Conservation (phyloP, 2,329 filamentous ascomycete species). For the Claviceps humidiphila region DNA sequence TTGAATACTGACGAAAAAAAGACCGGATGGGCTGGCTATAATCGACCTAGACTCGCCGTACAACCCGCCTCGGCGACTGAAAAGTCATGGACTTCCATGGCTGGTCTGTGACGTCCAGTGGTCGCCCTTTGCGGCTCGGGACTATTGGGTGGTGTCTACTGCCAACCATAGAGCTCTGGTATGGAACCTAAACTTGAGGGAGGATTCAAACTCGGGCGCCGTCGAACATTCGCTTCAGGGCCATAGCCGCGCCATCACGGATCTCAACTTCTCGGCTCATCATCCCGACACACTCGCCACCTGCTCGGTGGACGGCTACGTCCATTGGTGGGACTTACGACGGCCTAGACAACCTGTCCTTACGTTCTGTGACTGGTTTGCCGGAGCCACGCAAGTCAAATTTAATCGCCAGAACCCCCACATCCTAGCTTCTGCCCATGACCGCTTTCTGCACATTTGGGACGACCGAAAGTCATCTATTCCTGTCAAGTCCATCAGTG, state of each 20-base stretch:
- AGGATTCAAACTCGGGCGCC: constrained; percentile 54
- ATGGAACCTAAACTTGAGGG: constrained; percentile 75
- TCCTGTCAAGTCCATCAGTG: constrained; percentile 72
- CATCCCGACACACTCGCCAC: constrained; percentile 82
- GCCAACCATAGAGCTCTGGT: constrained; percentile 90
- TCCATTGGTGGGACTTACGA: constrained; percentile 84
- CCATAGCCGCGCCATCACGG: constrained; percentile 76
- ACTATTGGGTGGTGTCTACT: constrained; percentile 89
- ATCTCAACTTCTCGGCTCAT: constrained; percentile 91
- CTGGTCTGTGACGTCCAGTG: constrained; percentile 92
- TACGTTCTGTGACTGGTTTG: constrained; percentile 85
- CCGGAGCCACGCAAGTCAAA: constrained; percentile 88
- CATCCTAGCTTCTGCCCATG: constrained; percentile 81
- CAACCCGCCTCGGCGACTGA: constrained; percentile 69
- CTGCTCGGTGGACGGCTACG: constrained; percentile 83
- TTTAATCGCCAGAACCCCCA: constrained; percentile 83
- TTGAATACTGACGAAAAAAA: constrained; percentile 15
- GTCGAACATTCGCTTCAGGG: constrained; percentile 83
- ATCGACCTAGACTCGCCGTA: constrained; percentile 87
- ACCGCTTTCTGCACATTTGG: constrained; percentile 80
- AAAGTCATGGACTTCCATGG: constrained; percentile 78
- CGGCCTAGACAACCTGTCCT: constrained; percentile 58
- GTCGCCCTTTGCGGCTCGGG: constrained; percentile 80
- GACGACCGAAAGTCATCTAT: constrained; percentile 68
- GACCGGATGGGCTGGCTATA: constrained; percentile 75